Evolutionary conservation across 148 eudicot species (phyloP), one percentile per base, ranked within the genome.

Genomic region (Chenopodium album): DNA sequence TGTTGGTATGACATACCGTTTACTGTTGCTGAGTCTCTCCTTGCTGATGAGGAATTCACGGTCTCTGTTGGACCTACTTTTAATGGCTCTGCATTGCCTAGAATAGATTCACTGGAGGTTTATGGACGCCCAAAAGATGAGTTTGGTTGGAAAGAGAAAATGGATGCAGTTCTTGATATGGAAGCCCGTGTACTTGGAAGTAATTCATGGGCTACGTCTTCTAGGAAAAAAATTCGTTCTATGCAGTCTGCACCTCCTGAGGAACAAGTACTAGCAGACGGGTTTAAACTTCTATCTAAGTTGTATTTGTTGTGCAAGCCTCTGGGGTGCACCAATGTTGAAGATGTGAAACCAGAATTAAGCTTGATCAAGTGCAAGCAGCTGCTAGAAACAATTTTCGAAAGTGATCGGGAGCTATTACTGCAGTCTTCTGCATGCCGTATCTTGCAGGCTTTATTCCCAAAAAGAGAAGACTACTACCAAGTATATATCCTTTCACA

Each of bases 1-100:
- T 94, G 96, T 81, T 97, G 99, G 99, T 97, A 97, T 89, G 99
- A 97, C 84, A 87, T 97, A 79, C 99, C 99, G 75, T 97, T 97
- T 78, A 90, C 99, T 28, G 90, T 97, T 69, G 96, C 99, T 79
- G 99, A 97, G 88, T 92, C 96, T 71, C 99, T 97, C 82, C 92
- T 97, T 82, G 97, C 99, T 81, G 99, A 97, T 87, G 99, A 97
- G 85, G 98, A 94, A 88, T 89, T 91, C 78, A 83, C 88, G 62
- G 86, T 97, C 48, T 85, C 91, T 68, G 83, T 97, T 77, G 98
- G 99, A 44, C 89, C 95, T 52, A 88, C 98, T 86, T 92, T 93
- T 79, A 88, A 86, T 87, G 94, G 94, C 41, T 92, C 98, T 56
- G 75, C 95, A 71, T 85, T 90, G 82, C 92, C 98, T 23, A 90